Conservation (phyloP, 441 rosid species). For the Syzygium syzygioides region DNA sequence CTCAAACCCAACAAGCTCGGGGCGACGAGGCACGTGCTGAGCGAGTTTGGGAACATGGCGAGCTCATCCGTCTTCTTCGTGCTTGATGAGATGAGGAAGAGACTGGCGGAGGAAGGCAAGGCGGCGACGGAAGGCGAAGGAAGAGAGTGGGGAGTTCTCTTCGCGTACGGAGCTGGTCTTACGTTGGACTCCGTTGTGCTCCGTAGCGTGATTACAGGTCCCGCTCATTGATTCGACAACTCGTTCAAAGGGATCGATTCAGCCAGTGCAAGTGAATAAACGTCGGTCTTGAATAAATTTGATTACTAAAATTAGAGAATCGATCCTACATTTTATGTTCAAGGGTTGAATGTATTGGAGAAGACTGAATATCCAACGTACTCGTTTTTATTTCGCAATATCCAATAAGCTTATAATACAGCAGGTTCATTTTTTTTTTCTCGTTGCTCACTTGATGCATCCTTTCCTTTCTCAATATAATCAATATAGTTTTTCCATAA, state of each 20-base stretch:
- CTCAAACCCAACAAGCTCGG: constrained; percentile 30
- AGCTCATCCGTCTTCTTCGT: constrained; percentile 39
- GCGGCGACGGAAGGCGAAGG: constrained; percentile 30
- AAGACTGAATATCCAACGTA: neutral
- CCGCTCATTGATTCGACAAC: neutral
- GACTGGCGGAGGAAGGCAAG: constrained; percentile 23
- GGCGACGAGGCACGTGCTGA: constrained; percentile 27
- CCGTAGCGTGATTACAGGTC: constrained; percentile 18
- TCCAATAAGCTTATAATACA: neutral
- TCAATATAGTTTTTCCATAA: neutral
- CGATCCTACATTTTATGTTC: neutral
- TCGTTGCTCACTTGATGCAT: neutral
- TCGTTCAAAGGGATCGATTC: neutral
- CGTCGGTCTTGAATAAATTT: neutral
- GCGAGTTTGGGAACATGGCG: constrained; percentile 44
- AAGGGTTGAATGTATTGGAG: neutral
- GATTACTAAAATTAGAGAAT: neutral
- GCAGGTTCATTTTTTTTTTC: neutral
- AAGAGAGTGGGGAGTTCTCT: constrained; percentile 35
- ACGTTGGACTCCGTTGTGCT: constrained; percentile 34
- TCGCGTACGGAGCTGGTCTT: constrained; percentile 37
- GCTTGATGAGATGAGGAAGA: constrained; percentile 41
- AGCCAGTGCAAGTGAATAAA: neutral
- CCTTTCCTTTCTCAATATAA: neutral
- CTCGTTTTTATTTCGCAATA: neutral